Base-by-base conservation (phyloP, 257 asterid genomes). In the Solanum lycopersicoides region DNA sequence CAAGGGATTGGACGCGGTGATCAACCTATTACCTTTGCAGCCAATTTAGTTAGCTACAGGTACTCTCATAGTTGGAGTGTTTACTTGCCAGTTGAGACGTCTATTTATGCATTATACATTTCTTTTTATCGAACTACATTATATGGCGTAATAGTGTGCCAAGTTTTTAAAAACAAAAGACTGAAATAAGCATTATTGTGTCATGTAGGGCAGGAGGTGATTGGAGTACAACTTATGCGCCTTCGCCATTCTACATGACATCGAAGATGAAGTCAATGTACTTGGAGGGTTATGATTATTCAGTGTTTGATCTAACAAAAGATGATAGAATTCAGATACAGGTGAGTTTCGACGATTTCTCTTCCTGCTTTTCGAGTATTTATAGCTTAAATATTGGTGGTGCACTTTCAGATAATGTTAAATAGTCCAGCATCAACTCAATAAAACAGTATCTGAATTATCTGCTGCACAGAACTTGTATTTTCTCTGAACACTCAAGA, bases 1-100 rank as follows among this genome's bases (percentile, higher is more conserved):
- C 99, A 96, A 87, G 99, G 99, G 41, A 96, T 96, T 84, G 99
- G 99, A 80, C 93, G 99, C 92, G 99, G 99, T 7, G 99, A 95
- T 84, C 99, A 96, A 63, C 99, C 99, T 28, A 96, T 96, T 85
- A 95, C 99, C 6, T 95, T 95, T 87, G 98, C 98, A 85, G 98
- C 99, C 84, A 96, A 96, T 89, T 94, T 96, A 92, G 95, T 96
- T 76, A 96, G 99, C 92, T 96, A 94, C 91, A 96, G 99, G 99
- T 96, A 86, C 75, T n/a, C 34, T 65, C 34, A n/a, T 11, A n/a
- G 18, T 5, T 65, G 72, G 18, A 25, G 72, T n/a, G 72, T 12
- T 5, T 68, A 0, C 21, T 28, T 68, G 20, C 11, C 39, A 28
- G 11, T 25, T 66, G 23, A 66, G 73, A 12, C 21, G 21, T 65